These are phyloP conservation scores for Aspergillus brasiliensis DNA, from an alignment of 2,329 filamentous ascomycete species.

Conservation along the genomic window DNA sequence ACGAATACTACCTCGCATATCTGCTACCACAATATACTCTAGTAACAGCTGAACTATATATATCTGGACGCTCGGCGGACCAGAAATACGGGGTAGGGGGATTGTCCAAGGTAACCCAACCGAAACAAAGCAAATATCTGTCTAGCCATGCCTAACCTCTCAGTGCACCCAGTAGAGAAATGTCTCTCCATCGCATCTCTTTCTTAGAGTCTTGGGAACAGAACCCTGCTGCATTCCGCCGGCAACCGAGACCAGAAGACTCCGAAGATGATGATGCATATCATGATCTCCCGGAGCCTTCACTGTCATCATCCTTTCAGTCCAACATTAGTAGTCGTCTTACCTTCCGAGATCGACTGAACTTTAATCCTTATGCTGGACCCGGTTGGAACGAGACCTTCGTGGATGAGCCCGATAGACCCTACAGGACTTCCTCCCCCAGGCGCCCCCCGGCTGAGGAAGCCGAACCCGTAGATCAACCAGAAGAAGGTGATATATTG, in stretches of 20 bases:
- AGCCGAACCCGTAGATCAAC: conserved; percentile 12
- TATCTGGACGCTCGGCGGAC: neutral
- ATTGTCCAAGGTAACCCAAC: neutral
- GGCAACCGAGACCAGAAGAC: conserved; percentile 25
- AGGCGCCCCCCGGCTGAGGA: conserved; percentile 22
- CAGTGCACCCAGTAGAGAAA: conserved; percentile 20
- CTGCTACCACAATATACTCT: neutral
- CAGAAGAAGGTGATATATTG: conserved; percentile 15
- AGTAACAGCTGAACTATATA: too few species aligned
- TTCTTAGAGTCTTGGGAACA: conserved; percentile 50
- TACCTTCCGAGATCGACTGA: conserved; percentile 35
- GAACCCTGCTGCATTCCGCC: conserved; percentile 31
- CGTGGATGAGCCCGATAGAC: conserved; percentile 30
- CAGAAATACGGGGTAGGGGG: neutral
- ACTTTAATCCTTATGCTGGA: conserved; percentile 47
- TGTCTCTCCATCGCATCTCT: conserved; percentile 47
- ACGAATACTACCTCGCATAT: neutral
- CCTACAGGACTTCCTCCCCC: conserved; percentile 21
- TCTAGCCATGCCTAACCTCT: neutral
- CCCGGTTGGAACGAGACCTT: conserved; percentile 39
- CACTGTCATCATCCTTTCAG: conserved; percentile 37
- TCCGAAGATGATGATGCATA: conserved; percentile 31
- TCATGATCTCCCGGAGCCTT: conserved; percentile 34
- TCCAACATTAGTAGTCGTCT: conserved; percentile 31
- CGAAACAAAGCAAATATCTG: neutral